Evolutionary conservation across 148 eudicot species (phyloP).

Genomic region (Nepenthes mirabilis): DNA sequence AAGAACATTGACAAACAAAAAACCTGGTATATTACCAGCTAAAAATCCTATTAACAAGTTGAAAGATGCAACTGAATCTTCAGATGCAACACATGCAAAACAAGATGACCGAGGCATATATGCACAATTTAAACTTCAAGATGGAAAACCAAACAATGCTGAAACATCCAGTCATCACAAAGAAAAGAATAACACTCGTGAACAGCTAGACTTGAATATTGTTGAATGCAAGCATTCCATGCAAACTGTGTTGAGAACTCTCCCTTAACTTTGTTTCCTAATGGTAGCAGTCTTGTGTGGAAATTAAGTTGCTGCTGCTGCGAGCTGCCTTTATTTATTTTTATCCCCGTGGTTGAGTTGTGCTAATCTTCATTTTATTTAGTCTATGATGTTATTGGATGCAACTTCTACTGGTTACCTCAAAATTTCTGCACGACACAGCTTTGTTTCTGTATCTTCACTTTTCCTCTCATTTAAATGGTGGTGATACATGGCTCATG

Average conservation of each 20-base stretch:
- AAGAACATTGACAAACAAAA: conserved; percentile 36
- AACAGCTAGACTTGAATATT: conserved; percentile 50
- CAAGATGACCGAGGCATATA: conserved; percentile 27
- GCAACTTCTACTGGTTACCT: too few species aligned
- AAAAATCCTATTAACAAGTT: conserved; percentile 32
- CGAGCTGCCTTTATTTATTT: too few species aligned
- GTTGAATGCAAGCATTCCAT: conserved; percentile 42
- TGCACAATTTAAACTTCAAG: conserved; percentile 29
- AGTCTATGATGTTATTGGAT: too few species aligned
- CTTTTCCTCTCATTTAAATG: too few species aligned
- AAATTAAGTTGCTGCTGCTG: neutral
- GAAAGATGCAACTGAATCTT: conserved; percentile 34
- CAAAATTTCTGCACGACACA: too few species aligned
- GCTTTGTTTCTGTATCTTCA: too few species aligned
- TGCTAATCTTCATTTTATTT: too few species aligned
- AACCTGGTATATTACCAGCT: conserved; percentile 16
- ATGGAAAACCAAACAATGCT: conserved; percentile 21
- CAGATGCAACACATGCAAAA: conserved; percentile 25
- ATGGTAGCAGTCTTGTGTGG: too few species aligned
- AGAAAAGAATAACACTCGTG: conserved; percentile 47
- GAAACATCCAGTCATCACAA: conserved; percentile 33
- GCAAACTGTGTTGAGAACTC: conserved; percentile 45
- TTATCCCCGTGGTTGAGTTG: too few species aligned
- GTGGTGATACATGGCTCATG: too few species aligned
- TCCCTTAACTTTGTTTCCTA: conserved; percentile 1